Evolutionary conservation across 139 green algal genomes (phyloP).

Genomic region (Pycnococcus provasolii): DNA sequence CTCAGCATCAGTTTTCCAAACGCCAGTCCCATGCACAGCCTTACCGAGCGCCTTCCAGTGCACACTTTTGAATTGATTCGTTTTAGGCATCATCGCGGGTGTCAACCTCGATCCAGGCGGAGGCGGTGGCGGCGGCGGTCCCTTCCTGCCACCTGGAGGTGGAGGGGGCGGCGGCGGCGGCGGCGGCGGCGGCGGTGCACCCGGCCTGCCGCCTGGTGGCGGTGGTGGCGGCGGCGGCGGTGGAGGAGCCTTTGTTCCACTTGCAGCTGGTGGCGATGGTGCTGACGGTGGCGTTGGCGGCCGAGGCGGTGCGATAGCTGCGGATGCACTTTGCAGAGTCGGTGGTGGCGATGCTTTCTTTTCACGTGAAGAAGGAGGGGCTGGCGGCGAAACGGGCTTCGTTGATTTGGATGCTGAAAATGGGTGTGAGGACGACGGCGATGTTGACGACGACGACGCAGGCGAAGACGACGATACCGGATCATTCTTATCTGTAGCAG

Average conservation of each 20-base stretch:
- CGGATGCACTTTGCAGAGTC: too few relatives aligned
- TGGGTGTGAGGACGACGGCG: too few relatives aligned
- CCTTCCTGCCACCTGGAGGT: slow-evolving; percentile 1
- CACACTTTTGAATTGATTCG: slow-evolving; percentile 60
- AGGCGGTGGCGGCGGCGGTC: slow-evolving; percentile 31
- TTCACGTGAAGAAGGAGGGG: too few relatives aligned
- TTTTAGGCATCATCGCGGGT: slow-evolving; percentile 29
- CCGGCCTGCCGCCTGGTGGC: slow-evolving; percentile 24
- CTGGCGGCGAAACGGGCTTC: too few relatives aligned
- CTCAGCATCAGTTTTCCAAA: slow-evolving; percentile 43
- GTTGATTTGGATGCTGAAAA: too few relatives aligned
- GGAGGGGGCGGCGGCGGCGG: slow-evolving; percentile 33
- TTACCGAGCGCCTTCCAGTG: slow-evolving; percentile 72
- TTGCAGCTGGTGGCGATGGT: too few relatives aligned
- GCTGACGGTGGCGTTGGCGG: too few relatives aligned
- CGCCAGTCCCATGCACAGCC: slow-evolving; percentile 32
- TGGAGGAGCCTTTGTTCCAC: not conserved
- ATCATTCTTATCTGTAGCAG: too few relatives aligned
- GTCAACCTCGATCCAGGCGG: slow-evolving; percentile 12
- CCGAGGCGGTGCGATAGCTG: too few relatives aligned
- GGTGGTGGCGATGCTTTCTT: too few relatives aligned
- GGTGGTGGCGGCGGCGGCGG: slow-evolving; percentile 33
- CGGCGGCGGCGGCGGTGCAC: not conserved
- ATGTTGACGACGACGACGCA: too few relatives aligned
- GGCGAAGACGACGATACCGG: too few relatives aligned